phyloP scores from a whole-genome alignment of 2,329 filamentous ascomycete genomes.

The Phyllosticta citrichinensis region DNA sequence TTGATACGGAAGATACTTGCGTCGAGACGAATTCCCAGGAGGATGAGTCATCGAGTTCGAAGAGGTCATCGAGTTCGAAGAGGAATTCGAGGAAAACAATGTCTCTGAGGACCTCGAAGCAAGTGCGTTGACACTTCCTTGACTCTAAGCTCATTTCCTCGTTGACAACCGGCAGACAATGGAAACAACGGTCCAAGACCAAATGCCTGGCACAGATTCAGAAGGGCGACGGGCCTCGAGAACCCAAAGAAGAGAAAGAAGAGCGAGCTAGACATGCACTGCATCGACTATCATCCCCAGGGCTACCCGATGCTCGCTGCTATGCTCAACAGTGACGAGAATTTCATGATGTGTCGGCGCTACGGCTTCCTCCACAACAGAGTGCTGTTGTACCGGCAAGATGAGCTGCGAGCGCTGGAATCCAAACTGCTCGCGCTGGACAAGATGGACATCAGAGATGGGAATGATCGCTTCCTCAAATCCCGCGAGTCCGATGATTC shows the following conservation, averaged over 20 bases:
- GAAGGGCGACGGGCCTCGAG: background rate
- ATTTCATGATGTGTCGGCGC: slow-evolving; percentile 16
- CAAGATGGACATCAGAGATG: slow-evolving; percentile 2
- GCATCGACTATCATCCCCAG: slow-evolving; percentile 1
- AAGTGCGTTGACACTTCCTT: background rate
- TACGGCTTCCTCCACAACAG: slow-evolving; percentile 13
- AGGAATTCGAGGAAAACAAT: background rate
- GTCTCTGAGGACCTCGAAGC: background rate
- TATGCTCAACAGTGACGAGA: slow-evolving; percentile 17
- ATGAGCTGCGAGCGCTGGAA: slow-evolving; percentile 12
- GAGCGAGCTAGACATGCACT: background rate
- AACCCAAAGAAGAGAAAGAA: background rate
- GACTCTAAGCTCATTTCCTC: background rate
- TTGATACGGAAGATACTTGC: background rate
- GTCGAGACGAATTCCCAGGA: background rate
- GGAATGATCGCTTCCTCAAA: slow-evolving; percentile 1
- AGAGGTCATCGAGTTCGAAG: background rate
- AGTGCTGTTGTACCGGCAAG: slow-evolving; percentile 13
- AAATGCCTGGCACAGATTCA: background rate
- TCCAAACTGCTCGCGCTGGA: slow-evolving; percentile 10
- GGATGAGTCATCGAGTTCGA: background rate
- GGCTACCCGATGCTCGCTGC: slow-evolving; percentile 18
- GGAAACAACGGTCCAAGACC: background rate
- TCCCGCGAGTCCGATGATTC: slow-evolving; percentile 8
- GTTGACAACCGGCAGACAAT: background rate